Evolutionary conservation across 2,329 filamentous ascomycete genomes (phyloP), one percentile per base, ranked within the genome.

Genomic region (Nemania sp.): DNA sequence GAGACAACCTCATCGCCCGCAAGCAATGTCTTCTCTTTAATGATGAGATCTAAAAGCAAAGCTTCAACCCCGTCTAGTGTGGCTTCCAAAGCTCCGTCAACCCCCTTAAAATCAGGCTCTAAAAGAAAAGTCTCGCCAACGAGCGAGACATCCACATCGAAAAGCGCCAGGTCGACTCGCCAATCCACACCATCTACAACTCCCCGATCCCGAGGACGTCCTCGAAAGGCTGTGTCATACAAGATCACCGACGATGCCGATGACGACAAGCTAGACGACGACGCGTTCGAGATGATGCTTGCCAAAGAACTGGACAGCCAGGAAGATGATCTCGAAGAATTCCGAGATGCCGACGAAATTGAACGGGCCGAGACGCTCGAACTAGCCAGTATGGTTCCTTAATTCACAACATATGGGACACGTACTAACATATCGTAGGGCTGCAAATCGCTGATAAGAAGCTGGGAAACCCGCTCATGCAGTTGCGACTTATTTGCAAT

Each of bases 361-460:
- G 79, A 89, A 61, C 78, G 82, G 1, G 81, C 81, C 0, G 81
- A 85, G 43, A 91, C 85, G 0, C 79, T 93, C 0, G 87, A 90
- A 7, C 75, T 91, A 53, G 92, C 91, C 0, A 95, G 84, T 86
- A 79, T 64, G 83, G 77, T 3, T 3, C 22, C n/a, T 28, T 19
- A 19, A 15, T 30, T 12, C 20, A 3, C 5, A 12, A 30, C 8
- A 12, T 3, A 20, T 9, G 40, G 0, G 2, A 41, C 44, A 15
- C 28, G 44, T 44, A 42, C 71, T 76, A 66, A 77, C 62, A 58
- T 24, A 0, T 12, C 15, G 11, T 66, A 85, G 85, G 93, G 69
- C 87, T 89, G 49, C 90, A 97, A 69, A 90, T 97, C n/a, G 79
- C 86, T 3, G 83, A 84, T 37, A 97, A 97, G 75, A 97, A 96